Conservation (phyloP, 139 green algal species). For the Chlamydomonas sphaeroides region DNA sequence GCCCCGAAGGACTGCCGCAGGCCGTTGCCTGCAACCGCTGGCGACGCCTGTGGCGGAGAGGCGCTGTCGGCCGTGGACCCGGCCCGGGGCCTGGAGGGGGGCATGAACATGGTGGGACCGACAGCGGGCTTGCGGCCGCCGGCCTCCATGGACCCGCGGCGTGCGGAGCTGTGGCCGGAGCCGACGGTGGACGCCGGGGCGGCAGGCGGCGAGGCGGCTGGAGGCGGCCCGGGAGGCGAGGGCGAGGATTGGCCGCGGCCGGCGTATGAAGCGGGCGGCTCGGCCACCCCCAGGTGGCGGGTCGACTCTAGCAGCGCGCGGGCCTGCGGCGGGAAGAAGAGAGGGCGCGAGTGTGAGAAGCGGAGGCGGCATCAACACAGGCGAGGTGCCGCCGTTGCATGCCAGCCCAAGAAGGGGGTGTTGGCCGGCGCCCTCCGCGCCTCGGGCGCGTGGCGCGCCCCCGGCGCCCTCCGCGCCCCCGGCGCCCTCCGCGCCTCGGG, state of each 20-base stretch:
- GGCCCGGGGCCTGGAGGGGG: too few species aligned
- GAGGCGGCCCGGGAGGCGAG: neutral
- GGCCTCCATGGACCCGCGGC: too few species aligned
- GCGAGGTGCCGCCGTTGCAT: neutral
- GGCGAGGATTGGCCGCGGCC: neutral
- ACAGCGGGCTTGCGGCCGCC: too few species aligned
- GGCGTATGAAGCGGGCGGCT: neutral
- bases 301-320: constrained; percentile 6
- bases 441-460: too few species aligned
- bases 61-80: too few species aligned
- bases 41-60: too few species aligned
- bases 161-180: too few species aligned
- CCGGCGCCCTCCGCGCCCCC: too few species aligned
- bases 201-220: neutral
- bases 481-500: neutral
- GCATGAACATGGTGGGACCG: too few species aligned
- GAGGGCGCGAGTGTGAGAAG: neutral
- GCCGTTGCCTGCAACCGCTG: too few species aligned
- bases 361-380: neutral
- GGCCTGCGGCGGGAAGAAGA: neutral
- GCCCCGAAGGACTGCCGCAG: too few species aligned
- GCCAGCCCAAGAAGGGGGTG: constrained; percentile 2
- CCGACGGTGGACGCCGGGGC: neutral
- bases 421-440: too few species aligned
- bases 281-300: neutral